Evolutionary conservation across 495 filamentous ascomycete species (phyloP).

Genomic region (Aspergillus conjunctus): DNA sequence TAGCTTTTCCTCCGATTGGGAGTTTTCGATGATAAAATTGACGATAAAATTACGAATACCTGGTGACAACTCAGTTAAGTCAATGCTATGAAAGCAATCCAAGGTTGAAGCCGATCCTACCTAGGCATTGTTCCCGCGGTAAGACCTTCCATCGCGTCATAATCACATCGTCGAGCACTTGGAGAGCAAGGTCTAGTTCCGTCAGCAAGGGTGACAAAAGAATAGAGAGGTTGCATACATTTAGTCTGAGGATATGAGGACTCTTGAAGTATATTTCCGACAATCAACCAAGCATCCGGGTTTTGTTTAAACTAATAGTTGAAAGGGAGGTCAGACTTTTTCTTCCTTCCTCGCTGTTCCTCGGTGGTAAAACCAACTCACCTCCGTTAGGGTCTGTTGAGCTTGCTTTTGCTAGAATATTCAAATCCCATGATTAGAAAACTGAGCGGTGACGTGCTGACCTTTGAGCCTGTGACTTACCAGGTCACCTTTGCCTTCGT

Average conservation of each 20-base stretch:
- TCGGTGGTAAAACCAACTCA: conserved; percentile 42
- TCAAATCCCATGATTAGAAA: conserved; percentile 10
- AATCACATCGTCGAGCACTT: conserved; percentile 97
- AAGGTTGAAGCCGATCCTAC: conserved; percentile 43
- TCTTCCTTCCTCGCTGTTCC: background rate
- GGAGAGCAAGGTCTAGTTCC: conserved; percentile 78
- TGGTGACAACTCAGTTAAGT: conserved; percentile 35
- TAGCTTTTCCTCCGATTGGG: conserved; percentile 82
- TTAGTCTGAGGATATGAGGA: conserved; percentile 94
- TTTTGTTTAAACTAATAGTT: conserved; percentile 88
- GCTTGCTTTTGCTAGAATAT: conserved; percentile 87
- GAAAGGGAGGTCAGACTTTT: conserved; percentile 19
- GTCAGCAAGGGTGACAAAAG: conserved; percentile 43
- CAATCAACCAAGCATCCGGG: conserved; percentile 94
- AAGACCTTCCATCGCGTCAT: conserved; percentile 99
- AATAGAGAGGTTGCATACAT: conserved; percentile 58
- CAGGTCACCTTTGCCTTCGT: conserved; percentile 89
- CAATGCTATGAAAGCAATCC: background rate
- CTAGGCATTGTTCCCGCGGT: conserved; percentile 92
- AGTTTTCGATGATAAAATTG: conserved; percentile 92
- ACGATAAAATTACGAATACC: conserved; percentile 99
- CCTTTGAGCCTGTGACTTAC: conserved; percentile 51
- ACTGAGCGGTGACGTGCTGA: background rate
- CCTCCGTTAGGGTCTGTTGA: conserved; percentile 91
- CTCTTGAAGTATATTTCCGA: conserved; percentile 91